Percentiles rank a stretch among this genome's conserved stretches.
phyloP scores from a whole-genome alignment of 139 green algal genomes.

The Tetradesmus obliquus region DNA sequence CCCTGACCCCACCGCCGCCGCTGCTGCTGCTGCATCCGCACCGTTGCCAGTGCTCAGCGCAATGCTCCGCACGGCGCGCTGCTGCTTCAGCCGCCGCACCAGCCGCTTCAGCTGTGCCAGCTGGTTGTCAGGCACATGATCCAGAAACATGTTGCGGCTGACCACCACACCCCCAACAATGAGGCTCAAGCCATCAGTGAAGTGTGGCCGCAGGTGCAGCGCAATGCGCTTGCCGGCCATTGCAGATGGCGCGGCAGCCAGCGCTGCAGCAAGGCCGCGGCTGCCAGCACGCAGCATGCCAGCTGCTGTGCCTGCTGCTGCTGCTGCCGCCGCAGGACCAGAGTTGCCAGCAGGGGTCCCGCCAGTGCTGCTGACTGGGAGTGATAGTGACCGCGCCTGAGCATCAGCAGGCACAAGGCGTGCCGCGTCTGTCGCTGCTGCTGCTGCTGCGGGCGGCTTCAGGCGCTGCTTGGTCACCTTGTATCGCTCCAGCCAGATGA shows the following conservation, averaged over 20 bases:
- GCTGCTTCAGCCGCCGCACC: background rate
- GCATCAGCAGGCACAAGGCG: background rate
- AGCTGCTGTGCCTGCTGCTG: background rate
- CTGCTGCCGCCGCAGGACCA: background rate
- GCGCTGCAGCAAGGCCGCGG: background rate
- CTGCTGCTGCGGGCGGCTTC: background rate
- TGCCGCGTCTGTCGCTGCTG: background rate
- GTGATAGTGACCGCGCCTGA: background rate
- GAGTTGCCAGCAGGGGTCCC: background rate
- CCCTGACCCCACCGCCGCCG: background rate
- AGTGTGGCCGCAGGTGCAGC: background rate
- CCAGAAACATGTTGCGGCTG: slow-evolving; percentile 33
- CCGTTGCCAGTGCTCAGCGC: background rate
- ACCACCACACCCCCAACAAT: slow-evolving; percentile 41
- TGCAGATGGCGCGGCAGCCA: background rate
- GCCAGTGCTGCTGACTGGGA: background rate
- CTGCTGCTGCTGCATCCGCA: background rate
- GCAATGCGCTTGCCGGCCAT: background rate
- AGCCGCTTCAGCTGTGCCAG: slow-evolving; percentile 14
- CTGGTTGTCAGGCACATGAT: slow-evolving; percentile 35
- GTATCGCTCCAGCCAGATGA: slow-evolving; percentile 41
- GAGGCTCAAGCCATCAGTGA: slow-evolving; percentile 8
- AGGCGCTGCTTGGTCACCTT: slow-evolving; percentile 3
- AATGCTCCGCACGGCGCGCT: background rate
- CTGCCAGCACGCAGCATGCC: background rate